These are phyloP conservation scores for Sambucus nigra DNA, from an alignment of 129 eudicot species.

Conservation along the genomic window DNA sequence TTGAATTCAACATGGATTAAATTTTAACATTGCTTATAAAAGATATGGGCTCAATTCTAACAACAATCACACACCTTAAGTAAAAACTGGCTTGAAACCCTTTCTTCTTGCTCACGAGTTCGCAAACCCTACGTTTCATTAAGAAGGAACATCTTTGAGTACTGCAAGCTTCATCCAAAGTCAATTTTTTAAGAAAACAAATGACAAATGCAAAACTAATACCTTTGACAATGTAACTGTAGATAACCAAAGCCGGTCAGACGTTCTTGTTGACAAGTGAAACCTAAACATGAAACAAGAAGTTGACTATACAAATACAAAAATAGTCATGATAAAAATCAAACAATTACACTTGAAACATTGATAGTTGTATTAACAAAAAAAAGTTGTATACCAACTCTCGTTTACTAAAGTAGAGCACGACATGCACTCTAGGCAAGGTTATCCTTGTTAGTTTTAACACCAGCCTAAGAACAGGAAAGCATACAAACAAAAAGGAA, in stretches of 20 bases:
- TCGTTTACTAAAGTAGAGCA: no score
- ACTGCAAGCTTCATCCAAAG: slow-evolving; percentile 1
- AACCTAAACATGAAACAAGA: slow-evolving; percentile 45
- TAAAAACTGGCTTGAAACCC: slow-evolving; percentile 74
- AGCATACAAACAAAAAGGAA: no score
- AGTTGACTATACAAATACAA: background rate
- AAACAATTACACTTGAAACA: no score
- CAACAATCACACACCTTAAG: slow-evolving; percentile 46
- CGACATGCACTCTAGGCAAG: no score
- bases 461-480: no score
- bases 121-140: slow-evolving; percentile 59
- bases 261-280: slow-evolving; percentile 83
- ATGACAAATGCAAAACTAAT: background rate
- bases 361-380: no score
- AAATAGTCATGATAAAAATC: background rate
- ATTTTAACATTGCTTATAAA: no score
- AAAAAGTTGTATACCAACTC: no score
- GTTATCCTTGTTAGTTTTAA: no score
- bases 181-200: background rate
- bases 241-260: slow-evolving; percentile 55
- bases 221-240: slow-evolving; percentile 79
- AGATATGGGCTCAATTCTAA: background rate
- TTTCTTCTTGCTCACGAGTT: slow-evolving; percentile 90
- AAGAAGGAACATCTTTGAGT: slow-evolving; percentile 3
- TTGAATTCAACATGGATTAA: no score